phyloP scores from a whole-genome alignment of 371 early-diverging fungal species.

The Zopfochytrium polystomum region DNA sequence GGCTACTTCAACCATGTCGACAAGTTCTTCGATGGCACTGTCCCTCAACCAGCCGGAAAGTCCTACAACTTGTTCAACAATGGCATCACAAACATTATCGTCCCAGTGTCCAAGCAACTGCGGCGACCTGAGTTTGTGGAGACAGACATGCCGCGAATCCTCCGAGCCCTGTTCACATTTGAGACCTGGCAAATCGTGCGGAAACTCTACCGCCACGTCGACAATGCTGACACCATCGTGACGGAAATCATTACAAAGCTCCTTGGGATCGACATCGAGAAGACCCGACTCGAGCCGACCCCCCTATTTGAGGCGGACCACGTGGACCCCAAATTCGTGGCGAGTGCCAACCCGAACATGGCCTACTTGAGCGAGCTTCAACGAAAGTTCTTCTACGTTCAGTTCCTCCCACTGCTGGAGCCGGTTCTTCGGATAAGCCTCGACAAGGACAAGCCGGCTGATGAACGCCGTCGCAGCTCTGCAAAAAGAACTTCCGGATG shows the following conservation, averaged over 20 bases:
- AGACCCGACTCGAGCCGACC: neutral
- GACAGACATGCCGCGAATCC: constrained; percentile 11
- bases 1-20: constrained; percentile 13
- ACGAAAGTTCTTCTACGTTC: constrained; percentile 12
- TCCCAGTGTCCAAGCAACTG: constrained; percentile 8
- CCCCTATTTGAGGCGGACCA: constrained; percentile 21
- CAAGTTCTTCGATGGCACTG: constrained; percentile 6
- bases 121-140: neutral
- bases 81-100: too few species aligned
- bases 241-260: constrained; percentile 9
- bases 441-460: neutral
- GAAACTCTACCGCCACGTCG: constrained; percentile 19
- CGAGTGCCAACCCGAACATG: constrained; percentile 5
- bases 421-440: constrained; percentile 5
- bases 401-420: constrained; percentile 8
- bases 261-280: constrained; percentile 16
- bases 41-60: too few species aligned
- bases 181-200: constrained; percentile 26
- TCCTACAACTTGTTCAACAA: too few species aligned
- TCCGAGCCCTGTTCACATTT: constrained; percentile 23
- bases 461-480: neutral
- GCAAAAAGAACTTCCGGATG: neutral
- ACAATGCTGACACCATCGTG: constrained; percentile 8
- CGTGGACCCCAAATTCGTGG: neutral
- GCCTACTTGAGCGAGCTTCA: constrained; percentile 6